phyloP scores from a whole-genome alignment of 1,284 basidiomycete species.

The Naganishia cerealis region DNA sequence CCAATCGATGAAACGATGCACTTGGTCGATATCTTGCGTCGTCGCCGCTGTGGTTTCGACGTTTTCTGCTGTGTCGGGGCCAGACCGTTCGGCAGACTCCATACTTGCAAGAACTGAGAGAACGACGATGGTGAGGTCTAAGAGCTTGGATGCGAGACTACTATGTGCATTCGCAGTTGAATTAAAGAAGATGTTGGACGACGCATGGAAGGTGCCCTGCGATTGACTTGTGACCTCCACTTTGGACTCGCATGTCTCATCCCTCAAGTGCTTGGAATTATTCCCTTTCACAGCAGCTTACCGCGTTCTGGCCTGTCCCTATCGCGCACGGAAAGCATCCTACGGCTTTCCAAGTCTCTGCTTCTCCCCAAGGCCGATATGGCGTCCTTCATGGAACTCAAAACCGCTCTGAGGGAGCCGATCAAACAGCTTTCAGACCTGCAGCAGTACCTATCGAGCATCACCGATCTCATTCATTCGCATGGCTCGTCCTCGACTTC shows the following conservation, averaged over 20 bases:
- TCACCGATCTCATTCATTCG: constrained; percentile 6
- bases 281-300: too few species aligned
- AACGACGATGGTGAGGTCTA: not conserved
- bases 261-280: too few species aligned
- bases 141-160: not conserved
- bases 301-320: too few species aligned
- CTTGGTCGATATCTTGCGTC: constrained; percentile 2
- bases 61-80: not conserved
- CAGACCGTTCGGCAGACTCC: not conserved
- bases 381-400: constrained; percentile 15
- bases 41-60: not conserved
- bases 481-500: not conserved
- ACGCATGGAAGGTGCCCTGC: not conserved
- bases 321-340: not conserved
- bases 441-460: not conserved
- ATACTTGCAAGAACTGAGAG: not conserved
- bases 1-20: constrained; percentile 22
- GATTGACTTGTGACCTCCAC: too few species aligned
- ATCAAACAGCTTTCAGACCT: constrained; percentile 6
- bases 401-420: constrained; percentile 17
- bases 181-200: not conserved
- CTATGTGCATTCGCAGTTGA: not conserved
- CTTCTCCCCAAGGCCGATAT: not conserved
- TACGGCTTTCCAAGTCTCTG: not conserved
- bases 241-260: too few species aligned